These are phyloP conservation scores for Chlorella sp. DNA, from an alignment of 139 green algal genomes.

Conservation along the genomic window DNA sequence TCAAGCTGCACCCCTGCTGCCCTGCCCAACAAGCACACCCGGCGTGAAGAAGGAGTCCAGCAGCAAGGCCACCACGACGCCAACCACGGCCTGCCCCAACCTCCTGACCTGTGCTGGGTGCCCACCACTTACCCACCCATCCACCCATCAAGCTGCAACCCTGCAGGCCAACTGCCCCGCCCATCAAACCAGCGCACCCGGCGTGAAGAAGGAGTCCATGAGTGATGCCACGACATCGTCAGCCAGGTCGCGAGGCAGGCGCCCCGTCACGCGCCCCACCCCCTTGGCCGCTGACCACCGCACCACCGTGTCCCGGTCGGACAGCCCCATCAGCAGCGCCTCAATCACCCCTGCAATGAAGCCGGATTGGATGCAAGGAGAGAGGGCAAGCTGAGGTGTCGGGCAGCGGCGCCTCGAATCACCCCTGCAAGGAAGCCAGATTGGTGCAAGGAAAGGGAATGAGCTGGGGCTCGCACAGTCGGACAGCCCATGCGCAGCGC, in stretches of 20 bases:
- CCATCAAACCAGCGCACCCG: conserved; percentile 42
- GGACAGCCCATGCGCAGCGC: conserved; percentile 75
- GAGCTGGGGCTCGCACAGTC: too few species aligned
- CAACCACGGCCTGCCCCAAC: neutral
- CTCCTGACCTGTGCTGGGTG: neutral
- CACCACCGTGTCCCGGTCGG: conserved; percentile 94
- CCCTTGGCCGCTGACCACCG: conserved; percentile 96
- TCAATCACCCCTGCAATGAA: conserved; percentile 36
- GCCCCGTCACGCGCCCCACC: conserved; percentile 81
- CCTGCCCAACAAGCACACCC: neutral
- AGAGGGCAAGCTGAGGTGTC: neutral
- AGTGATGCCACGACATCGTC: conserved; percentile 88
- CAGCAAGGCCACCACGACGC: conserved; percentile 79
- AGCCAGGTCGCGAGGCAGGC: conserved; percentile 83
- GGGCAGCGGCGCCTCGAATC: conserved; percentile 71
- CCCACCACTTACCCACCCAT: neutral
- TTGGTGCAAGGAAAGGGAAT: neutral
- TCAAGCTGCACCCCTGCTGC: too few species aligned
- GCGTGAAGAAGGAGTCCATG: conserved; percentile 72
- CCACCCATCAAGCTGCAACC: neutral
- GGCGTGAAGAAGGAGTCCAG: conserved; percentile 66
- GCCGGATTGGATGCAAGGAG: neutral
- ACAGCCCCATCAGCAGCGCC: conserved; percentile 74
- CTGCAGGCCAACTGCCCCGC: neutral
- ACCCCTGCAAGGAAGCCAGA: neutral